These are phyloP conservation scores for Apiospora rasikravindrae DNA, from an alignment of 2,329 filamentous ascomycete genomes.

Conservation along the genomic window DNA sequence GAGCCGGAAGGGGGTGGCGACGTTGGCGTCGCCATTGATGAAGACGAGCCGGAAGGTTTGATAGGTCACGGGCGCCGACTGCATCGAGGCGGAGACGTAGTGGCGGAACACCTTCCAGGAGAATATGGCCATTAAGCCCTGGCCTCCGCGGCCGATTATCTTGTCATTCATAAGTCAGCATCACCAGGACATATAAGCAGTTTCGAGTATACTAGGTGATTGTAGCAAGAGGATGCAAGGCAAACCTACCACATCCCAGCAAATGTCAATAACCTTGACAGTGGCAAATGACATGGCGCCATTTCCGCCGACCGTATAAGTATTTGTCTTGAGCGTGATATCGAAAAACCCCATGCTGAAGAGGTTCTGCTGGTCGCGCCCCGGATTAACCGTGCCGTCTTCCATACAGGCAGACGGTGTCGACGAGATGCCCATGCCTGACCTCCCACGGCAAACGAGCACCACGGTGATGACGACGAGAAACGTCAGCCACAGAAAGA, in stretches of 20 bases:
- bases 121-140: slow-evolving; percentile 33
- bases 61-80: slow-evolving; percentile 34
- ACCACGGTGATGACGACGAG: neutral
- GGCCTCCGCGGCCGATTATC: slow-evolving; percentile 36
- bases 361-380: neutral
- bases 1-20: neutral
- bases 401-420: neutral
- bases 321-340: neutral
- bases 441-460: neutral
- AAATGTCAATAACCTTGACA: neutral
- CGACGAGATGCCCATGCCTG: neutral
- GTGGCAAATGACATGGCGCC: neutral
- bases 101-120: slow-evolving; percentile 37
- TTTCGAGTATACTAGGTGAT: too few species aligned
- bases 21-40: slow-evolving; percentile 24
- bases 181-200: neutral
- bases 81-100: slow-evolving; percentile 35
- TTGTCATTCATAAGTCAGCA: slow-evolving; percentile 11
- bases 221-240: too few species aligned
- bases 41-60: slow-evolving; percentile 33
- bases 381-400: neutral
- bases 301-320: neutral
- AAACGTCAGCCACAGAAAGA: neutral
- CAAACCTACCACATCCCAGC: neutral
- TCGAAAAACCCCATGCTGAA: neutral